Conservation (phyloP, 2,329 filamentous ascomycete genomes). For the Ceratocystis ficicola region DNA sequence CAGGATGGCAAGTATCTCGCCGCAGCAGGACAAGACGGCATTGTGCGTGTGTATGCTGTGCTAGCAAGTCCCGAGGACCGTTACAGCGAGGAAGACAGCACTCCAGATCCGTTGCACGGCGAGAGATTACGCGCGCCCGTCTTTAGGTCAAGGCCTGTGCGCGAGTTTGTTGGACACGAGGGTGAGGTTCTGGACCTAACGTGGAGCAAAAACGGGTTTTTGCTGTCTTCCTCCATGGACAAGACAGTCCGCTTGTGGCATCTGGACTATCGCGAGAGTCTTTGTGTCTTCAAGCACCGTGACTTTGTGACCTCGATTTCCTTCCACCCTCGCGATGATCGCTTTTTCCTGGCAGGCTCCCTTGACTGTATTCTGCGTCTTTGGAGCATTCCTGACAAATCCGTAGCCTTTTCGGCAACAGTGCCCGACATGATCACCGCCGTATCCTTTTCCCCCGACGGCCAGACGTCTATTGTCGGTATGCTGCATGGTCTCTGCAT, state of each 20-base stretch:
- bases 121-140: constrained; percentile 77
- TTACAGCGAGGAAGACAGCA: constrained; percentile 58
- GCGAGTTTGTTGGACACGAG: constrained; percentile 72
- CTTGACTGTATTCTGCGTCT: constrained; percentile 77
- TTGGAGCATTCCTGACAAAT: constrained; percentile 96
- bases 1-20: constrained; percentile 83
- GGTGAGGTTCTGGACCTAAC: constrained; percentile 81
- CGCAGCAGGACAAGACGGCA: constrained; percentile 77
- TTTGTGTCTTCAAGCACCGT: constrained; percentile 87
- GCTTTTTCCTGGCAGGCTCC: constrained; percentile 91
- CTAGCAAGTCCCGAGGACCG: constrained; percentile 73
- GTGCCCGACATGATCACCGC: constrained; percentile 84
- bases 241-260: constrained; percentile 96
- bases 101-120: constrained; percentile 34
- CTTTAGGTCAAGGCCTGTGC: constrained; percentile 64
- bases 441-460: constrained; percentile 86
- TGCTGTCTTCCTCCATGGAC: constrained; percentile 94
- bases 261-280: constrained; percentile 66
- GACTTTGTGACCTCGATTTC: constrained; percentile 92
- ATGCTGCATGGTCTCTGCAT: constrained; percentile 73
- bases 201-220: constrained; percentile 98
- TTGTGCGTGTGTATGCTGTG: constrained; percentile 80
- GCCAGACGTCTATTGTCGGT: constrained; percentile 78
- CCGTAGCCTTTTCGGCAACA: constrained; percentile 68
- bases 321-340: constrained; percentile 88